phyloP scores from a whole-genome alignment of 768 basidiomycete species.

The Agaricus bisporus region DNA sequence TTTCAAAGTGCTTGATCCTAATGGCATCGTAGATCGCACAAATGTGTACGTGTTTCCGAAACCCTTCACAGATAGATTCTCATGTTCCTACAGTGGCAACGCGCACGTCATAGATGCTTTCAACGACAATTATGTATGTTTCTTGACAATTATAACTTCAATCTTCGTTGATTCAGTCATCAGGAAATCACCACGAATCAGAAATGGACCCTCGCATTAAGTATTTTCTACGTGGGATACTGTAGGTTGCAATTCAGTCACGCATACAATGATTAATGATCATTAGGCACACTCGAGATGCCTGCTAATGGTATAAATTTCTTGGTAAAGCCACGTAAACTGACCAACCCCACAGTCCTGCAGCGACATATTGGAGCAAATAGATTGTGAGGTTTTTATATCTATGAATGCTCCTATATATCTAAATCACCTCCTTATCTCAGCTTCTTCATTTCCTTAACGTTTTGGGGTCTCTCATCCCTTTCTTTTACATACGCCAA shows the following conservation, averaged over 20 bases:
- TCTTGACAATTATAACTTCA: background rate
- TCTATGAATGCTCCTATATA: too few species aligned
- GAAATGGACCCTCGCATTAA: slow-evolving; percentile 50
- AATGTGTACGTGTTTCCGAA: slow-evolving; percentile 36
- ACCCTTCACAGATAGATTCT: background rate
- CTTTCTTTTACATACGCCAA: slow-evolving; percentile 50
- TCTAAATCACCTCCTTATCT: background rate
- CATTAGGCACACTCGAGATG: slow-evolving; percentile 46
- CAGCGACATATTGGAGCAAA: slow-evolving; percentile 55
- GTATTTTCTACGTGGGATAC: slow-evolving; percentile 57
- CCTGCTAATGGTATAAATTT: slow-evolving; percentile 40
- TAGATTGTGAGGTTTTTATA: slow-evolving; percentile 34
- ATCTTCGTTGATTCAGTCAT: background rate
- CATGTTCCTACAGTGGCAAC: slow-evolving; percentile 36
- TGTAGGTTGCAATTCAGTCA: slow-evolving; percentile 25
- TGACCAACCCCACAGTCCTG: slow-evolving; percentile 30
- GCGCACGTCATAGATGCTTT: slow-evolving; percentile 47
- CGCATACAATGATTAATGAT: background rate
- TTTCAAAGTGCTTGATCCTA: background rate
- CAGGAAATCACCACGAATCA: slow-evolving; percentile 47
- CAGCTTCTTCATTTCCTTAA: slow-evolving; percentile 50
- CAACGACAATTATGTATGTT: slow-evolving; percentile 45
- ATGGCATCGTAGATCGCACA: slow-evolving; percentile 37
- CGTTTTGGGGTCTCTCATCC: slow-evolving; percentile 47
- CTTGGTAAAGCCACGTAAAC: background rate